phyloP scores from a whole-genome alignment of 176 grass and related monocot species.

The Thinopyrum elongatum region DNA sequence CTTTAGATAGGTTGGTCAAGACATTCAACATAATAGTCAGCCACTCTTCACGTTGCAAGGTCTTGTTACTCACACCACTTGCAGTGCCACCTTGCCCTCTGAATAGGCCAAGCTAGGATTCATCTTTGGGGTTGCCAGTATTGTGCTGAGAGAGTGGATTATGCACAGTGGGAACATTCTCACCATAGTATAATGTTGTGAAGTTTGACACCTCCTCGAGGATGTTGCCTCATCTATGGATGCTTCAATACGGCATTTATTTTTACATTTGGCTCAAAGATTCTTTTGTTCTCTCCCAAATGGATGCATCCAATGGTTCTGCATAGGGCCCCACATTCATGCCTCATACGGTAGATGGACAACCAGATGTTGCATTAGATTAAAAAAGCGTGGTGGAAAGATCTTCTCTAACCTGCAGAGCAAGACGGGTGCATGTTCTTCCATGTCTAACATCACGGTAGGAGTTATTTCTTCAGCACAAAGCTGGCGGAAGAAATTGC shows the following conservation, averaged over 20 bases:
- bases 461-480: not conserved
- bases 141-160: not conserved
- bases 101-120: not conserved
- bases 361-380: not conserved
- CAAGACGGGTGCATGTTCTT: not conserved
- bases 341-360: not conserved
- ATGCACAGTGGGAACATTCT: not conserved
- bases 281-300: not conserved
- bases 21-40: not conserved
- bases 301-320: not conserved
- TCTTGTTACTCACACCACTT: not conserved
- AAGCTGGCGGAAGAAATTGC: not conserved
- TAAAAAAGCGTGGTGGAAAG: too few relatives aligned
- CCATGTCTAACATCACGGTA: not conserved
- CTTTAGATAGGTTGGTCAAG: not conserved
- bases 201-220: not conserved
- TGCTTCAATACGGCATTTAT: not conserved
- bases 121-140: too few relatives aligned
- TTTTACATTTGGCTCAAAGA: not conserved
- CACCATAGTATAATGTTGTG: not conserved
- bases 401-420: too few relatives aligned
- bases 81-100: not conserved
- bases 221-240: not conserved
- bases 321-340: not conserved
- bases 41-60: not conserved